Conservation (phyloP, 1,284 basidiomycete species). For the Rhodotorula sp. region DNA sequence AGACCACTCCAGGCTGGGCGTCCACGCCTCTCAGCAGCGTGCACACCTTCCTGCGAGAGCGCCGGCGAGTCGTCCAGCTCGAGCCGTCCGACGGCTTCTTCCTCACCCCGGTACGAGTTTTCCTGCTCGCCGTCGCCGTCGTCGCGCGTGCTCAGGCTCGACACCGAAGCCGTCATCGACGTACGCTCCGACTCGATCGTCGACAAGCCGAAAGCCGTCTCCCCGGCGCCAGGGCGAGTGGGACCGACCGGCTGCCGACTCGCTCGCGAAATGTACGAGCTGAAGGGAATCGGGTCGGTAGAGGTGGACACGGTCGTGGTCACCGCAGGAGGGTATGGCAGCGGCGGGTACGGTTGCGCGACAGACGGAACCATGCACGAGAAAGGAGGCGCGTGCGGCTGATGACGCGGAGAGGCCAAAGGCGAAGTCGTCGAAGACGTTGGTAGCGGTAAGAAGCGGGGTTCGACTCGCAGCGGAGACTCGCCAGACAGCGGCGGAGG, state of each 20-base stretch:
- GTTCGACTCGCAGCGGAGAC: slow-evolving; percentile 14
- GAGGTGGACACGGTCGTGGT: not conserved
- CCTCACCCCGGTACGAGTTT: slow-evolving; percentile 22
- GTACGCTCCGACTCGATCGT: not conserved
- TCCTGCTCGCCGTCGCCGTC: slow-evolving; percentile 14
- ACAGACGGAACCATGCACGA: slow-evolving; percentile 1
- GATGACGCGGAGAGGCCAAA: slow-evolving; percentile 19
- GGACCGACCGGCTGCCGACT: slow-evolving; percentile 1
- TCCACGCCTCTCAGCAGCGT: not conserved
- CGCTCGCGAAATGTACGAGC: slow-evolving; percentile 3
- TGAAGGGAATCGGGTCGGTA: slow-evolving; percentile 15
- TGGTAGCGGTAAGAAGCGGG: slow-evolving; percentile 25
- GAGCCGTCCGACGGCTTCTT: slow-evolving; percentile 28
- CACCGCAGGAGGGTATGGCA: slow-evolving; percentile 25
- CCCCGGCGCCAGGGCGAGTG: not conserved
- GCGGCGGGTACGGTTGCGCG: slow-evolving; percentile 12
- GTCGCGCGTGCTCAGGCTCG: slow-evolving; percentile 16
- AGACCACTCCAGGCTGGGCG: not conserved
- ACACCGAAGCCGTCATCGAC: slow-evolving; percentile 8
- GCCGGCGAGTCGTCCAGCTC: slow-evolving; percentile 25
- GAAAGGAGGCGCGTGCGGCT: not conserved
- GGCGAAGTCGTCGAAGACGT: slow-evolving; percentile 18
- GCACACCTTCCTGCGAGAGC: not conserved
- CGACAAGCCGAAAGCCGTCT: not conserved
- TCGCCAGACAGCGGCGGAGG: slow-evolving; percentile 1